Conservation (phyloP, 2,329 filamentous ascomycete genomes). For the Zalaria sp. region DNA sequence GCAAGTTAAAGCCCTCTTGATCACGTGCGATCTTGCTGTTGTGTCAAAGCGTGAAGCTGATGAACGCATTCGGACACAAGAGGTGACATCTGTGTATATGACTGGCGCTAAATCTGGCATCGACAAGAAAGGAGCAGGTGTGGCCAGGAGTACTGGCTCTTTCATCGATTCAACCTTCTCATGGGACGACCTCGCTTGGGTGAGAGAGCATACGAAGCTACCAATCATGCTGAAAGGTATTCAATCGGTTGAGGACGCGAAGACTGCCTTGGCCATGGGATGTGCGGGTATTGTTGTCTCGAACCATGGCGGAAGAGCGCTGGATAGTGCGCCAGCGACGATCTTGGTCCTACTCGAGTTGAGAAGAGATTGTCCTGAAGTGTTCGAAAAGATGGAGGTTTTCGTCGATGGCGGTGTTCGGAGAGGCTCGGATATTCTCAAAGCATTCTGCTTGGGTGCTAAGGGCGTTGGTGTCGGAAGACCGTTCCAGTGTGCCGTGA, state of each 20-base stretch:
- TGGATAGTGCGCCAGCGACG: constrained; percentile 37
- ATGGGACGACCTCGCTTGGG: constrained; percentile 31
- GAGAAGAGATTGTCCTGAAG: constrained; percentile 43
- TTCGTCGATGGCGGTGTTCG: constrained; percentile 51
- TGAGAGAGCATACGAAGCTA: constrained; percentile 23
- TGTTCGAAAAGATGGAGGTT: constrained; percentile 47
- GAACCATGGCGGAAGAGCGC: constrained; percentile 38
- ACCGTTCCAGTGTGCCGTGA: constrained; percentile 44
- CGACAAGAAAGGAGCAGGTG: constrained; percentile 39
- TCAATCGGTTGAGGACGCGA: constrained; percentile 25
- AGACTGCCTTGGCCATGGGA: constrained; percentile 25
- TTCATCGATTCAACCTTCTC: constrained; percentile 45
- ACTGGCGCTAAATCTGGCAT: constrained; percentile 35
- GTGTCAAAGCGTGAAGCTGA: constrained; percentile 40
- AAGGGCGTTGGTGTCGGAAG: constrained; percentile 48
- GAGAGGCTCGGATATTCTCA: constrained; percentile 52
- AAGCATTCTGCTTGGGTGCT: constrained; percentile 51
- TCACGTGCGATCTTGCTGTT: constrained; percentile 46
- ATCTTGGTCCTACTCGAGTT: constrained; percentile 49
- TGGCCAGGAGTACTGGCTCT: constrained; percentile 40
- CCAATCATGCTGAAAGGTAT: constrained; percentile 31
- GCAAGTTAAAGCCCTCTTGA: constrained; percentile 36
- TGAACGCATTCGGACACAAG: constrained; percentile 32
- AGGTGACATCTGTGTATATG: constrained; percentile 33
- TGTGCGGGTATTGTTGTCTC: constrained; percentile 34